A percentile compares a stretch with the other conserved stretches of the same genome.
Evolutionary conservation across 768 basidiomycete species (phyloP).

Genomic region (Daedalea quercina): DNA sequence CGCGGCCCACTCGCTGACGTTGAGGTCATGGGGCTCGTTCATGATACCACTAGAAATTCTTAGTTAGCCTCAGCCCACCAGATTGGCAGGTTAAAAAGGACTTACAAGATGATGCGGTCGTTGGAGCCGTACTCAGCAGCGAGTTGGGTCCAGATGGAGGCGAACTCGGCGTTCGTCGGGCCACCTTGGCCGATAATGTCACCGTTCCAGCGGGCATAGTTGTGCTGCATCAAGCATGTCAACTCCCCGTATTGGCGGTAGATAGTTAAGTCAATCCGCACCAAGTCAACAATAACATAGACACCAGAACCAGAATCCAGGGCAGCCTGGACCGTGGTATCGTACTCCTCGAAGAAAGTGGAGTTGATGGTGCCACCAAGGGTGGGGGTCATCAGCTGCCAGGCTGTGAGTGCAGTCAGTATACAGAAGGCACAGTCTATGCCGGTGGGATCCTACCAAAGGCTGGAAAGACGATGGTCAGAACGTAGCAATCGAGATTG

Average conservation of each 20-base stretch:
- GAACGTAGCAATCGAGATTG: not conserved
- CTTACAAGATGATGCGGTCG: conserved; percentile 28
- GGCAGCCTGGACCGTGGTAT: conserved; percentile 41
- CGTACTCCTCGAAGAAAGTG: conserved; percentile 37
- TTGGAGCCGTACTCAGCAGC: conserved; percentile 31
- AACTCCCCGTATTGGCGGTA: not conserved
- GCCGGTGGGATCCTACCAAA: conserved; percentile 19
- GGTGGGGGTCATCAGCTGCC: conserved; percentile 46
- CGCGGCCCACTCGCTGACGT: conserved; percentile 27
- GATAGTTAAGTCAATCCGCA: conserved; percentile 7
- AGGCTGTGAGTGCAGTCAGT: conserved; percentile 26
- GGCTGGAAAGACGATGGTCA: conserved; percentile 9
- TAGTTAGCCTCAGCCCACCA: not conserved
- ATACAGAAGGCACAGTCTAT: not conserved
- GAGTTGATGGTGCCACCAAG: conserved; percentile 41
- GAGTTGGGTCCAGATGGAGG: conserved; percentile 34
- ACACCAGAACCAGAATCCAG: conserved; percentile 33
- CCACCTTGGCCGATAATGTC: conserved; percentile 34
- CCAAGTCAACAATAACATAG: conserved; percentile 47
- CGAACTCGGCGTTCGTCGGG: conserved; percentile 33
- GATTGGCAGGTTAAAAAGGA: not conserved
- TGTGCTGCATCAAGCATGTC: conserved; percentile 31
- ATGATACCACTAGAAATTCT: conserved; percentile 25
- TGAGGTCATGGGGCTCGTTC: conserved; percentile 43
- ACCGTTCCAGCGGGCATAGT: conserved; percentile 55